A percentile compares a stretch with the other conserved stretches of the same genome.
Conservation (phyloP, 345 rosid species). For the Citrus sinensis region DNA sequence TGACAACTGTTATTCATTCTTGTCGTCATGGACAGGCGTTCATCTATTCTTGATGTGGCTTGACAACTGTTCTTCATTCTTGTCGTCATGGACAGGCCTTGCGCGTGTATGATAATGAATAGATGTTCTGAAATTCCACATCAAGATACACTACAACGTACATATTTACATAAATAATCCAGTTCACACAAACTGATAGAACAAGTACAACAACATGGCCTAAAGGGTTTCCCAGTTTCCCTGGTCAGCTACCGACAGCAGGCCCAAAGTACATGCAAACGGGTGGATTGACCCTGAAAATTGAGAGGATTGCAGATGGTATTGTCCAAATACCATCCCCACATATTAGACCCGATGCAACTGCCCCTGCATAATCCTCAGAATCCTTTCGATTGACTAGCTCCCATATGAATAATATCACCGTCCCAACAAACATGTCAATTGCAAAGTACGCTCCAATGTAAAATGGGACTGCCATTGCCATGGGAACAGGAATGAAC, state of each 20-base stretch:
- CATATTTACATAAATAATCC: too few relatives aligned
- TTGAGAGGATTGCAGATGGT: slow-evolving; percentile 85
- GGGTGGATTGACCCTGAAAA: slow-evolving; percentile 82
- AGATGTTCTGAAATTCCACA: too few relatives aligned
- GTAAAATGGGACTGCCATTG: slow-evolving; percentile 91
- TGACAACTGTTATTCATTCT: too few relatives aligned
- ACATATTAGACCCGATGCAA: slow-evolving; percentile 88
- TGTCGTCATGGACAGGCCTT: too few relatives aligned
- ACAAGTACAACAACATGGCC: too few relatives aligned
- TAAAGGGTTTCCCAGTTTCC: background rate
- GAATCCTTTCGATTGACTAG: slow-evolving; percentile 60
- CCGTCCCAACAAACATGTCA: slow-evolving; percentile 90
- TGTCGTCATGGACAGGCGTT: too few relatives aligned
- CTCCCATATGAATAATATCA: slow-evolving; percentile 79
- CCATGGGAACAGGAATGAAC: slow-evolving; percentile 93
- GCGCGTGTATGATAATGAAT: too few relatives aligned
- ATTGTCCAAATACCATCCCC: slow-evolving; percentile 95
- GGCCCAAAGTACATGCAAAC: slow-evolving; percentile 95
- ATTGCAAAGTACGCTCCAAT: slow-evolving; percentile 93
- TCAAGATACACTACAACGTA: too few relatives aligned
- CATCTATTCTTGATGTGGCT: too few relatives aligned
- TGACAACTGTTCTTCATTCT: too few relatives aligned
- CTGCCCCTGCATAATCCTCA: slow-evolving; percentile 74
- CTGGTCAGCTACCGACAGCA: slow-evolving; percentile 35
- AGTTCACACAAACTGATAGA: too few relatives aligned